Base-by-base conservation (phyloP, 345 rosid species). In the Pugionium dolabratum region DNA sequence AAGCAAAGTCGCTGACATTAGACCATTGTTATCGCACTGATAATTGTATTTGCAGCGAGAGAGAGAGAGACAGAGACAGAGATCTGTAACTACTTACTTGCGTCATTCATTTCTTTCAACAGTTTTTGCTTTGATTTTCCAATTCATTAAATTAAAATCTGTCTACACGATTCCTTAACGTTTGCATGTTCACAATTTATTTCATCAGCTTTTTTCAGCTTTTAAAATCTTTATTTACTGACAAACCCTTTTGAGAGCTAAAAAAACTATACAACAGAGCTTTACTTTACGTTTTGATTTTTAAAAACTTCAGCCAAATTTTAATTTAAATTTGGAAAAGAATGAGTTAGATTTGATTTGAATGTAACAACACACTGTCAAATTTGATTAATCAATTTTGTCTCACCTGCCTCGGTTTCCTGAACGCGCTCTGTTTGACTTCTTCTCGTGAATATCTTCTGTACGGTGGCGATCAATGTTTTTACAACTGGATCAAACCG, bases 121-220 rank as follows among this genome's bases (percentile, higher is more conserved):
- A 18, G 18, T 9, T 68, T 69, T 69, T 49, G 37, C 37, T 43
- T 50, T 42, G 28, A 2, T 44, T 58, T 34, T 57, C 6, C 0
- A 6, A 2, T 60, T 53, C 54, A 60, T 35, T 70, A 10, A 36
- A 34, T 10, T 26, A 25, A 8, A 10, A 2, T 1, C 2, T 40
- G 8, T 32, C 52, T 54, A 32, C 2, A 43, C 50, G 60, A 50
- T 57, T 72, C 44, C 54, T 72, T 47, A 48, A 63, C 59, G 64
- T 71, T 72, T 72, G 71, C 76, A 64, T 72, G 61, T 57, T 64
- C 71, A 50, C 71, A 50, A 58, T 64, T 72, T 42, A 72, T 4
- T 71, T 48, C 75, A 57, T 28, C 75, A 70, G 75, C 68, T 71
- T 70, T 62, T 70, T 70, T 36, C 72, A 67, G 72, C 42, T 58